Conservation (phyloP, 2,329 filamentous ascomycete genomes). For the Phialocephala sp. region DNA sequence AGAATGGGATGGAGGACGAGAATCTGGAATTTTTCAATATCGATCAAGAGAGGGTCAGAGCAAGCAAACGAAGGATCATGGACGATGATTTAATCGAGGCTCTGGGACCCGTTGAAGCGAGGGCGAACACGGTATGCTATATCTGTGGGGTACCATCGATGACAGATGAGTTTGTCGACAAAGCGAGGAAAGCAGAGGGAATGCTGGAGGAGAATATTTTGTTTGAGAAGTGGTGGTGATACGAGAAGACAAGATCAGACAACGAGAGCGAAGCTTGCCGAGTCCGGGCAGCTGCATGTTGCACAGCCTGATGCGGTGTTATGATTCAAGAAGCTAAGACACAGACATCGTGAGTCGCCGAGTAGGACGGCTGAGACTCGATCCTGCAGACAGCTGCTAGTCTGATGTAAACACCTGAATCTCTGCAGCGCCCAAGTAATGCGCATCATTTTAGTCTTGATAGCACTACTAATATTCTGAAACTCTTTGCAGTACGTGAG, state of each 20-base stretch:
- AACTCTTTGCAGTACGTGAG: not conserved
- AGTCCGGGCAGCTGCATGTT: not conserved
- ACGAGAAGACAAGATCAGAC: not conserved
- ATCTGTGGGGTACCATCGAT: slow-evolving; percentile 71
- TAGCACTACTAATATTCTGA: not conserved
- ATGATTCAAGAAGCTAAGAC: not conserved
- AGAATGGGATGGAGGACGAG: slow-evolving; percentile 15
- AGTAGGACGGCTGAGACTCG: not conserved
- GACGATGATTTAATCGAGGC: slow-evolving; percentile 50
- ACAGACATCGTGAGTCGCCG: not conserved
- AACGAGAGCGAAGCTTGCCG: not conserved
- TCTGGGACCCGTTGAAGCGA: slow-evolving; percentile 46
- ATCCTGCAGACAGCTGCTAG: not conserved
- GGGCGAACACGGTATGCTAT: slow-evolving; percentile 60
- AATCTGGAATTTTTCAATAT: slow-evolving; percentile 11
- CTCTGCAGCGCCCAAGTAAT: not conserved
- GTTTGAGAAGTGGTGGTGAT: slow-evolving; percentile 69
- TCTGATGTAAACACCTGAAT: not conserved
- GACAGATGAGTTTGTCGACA: slow-evolving; percentile 68
- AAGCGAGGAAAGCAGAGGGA: slow-evolving; percentile 46
- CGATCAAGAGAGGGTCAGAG: slow-evolving; percentile 38
- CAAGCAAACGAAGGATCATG: slow-evolving; percentile 50
- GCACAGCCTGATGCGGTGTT: not conserved
- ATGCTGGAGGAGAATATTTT: slow-evolving; percentile 56
- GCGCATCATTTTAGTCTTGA: not conserved